These are phyloP conservation scores for Apiospora kogelbergensis DNA, from an alignment of 2,329 filamentous ascomycete species.

Conservation along the genomic window DNA sequence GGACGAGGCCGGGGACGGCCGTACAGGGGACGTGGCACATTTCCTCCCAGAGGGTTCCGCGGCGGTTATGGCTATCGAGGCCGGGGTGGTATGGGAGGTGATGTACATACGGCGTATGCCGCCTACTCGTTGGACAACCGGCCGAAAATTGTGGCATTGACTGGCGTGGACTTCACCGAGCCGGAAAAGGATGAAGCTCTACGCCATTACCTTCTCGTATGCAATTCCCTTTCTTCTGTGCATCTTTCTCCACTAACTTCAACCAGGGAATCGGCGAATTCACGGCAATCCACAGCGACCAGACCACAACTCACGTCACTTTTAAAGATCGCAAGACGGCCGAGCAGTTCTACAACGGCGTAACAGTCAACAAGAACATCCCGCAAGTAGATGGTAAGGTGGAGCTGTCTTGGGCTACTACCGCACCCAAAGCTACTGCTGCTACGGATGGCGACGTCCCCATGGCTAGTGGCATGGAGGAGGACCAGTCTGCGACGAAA, in stretches of 20 bases:
- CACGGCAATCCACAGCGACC: conserved; percentile 52
- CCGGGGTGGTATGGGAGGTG: conserved; percentile 35
- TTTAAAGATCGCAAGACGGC: conserved; percentile 71
- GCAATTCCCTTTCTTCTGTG: conserved; percentile 26
- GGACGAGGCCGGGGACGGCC: conserved; percentile 40
- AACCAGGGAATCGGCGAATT: conserved; percentile 62
- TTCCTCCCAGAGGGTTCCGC: conserved; percentile 34
- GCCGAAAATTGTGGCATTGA: conserved; percentile 65
- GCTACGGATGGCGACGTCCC: conserved; percentile 20
- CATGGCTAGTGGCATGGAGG: conserved; percentile 22
- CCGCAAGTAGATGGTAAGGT: conserved; percentile 62
- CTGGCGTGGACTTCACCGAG: conserved; percentile 62
- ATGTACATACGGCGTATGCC: conserved; percentile 51
- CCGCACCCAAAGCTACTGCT: conserved; percentile 23
- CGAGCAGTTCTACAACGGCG: conserved; percentile 66
- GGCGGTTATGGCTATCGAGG: conserved; percentile 49
- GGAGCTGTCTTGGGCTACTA: conserved; percentile 62
- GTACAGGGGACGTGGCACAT: conserved; percentile 37
- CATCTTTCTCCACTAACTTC: background rate
- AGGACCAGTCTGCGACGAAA: conserved; percentile 21
- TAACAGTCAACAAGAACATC: conserved; percentile 50
- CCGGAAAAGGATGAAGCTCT: conserved; percentile 66
- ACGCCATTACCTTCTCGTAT: conserved; percentile 69
- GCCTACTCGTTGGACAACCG: conserved; percentile 74
- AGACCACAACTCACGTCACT: conserved; percentile 52